These are phyloP conservation scores for Nymphaea colorata DNA, from an alignment of 164 flowering plant genomes.

Conservation along the genomic window DNA sequence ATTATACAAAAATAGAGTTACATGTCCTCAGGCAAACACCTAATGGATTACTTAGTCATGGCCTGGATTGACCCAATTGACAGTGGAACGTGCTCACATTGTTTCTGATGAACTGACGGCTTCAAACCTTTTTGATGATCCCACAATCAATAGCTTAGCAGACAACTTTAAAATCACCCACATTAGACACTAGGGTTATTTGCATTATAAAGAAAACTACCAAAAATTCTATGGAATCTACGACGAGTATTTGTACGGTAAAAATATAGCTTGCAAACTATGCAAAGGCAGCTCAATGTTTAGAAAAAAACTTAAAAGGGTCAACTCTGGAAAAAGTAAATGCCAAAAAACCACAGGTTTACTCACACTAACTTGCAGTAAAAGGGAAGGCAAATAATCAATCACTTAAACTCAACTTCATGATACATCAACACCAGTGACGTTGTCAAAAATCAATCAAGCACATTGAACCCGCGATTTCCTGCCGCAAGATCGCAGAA, in stretches of 20 bases:
- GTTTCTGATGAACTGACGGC: neutral
- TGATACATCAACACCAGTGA: neutral
- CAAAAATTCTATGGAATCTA: neutral
- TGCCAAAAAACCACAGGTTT: no score
- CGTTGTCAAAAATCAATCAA: neutral
- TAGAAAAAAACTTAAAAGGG: neutral
- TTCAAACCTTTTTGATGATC: neutral
- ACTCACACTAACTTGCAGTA: neutral
- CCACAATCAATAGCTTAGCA: neutral
- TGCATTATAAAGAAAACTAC: neutral
- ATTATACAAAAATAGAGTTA: no score
- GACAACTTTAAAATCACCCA: no score
- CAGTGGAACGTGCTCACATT: neutral
- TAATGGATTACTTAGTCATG: neutral
- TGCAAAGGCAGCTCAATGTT: no score
- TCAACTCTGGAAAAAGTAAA: neutral
- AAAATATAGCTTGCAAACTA: no score
- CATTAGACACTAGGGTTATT: no score
- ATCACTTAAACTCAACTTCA: neutral
- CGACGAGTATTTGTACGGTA: no score
- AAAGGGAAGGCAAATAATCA: neutral
- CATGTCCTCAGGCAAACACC: no score
- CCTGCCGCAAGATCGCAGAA: neutral
- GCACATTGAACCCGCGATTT: neutral
- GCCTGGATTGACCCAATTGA: neutral